Evolutionary conservation across 768 basidiomycete species (phyloP), one percentile per base, ranked within the genome.

Genomic region (Zangia roseola): DNA sequence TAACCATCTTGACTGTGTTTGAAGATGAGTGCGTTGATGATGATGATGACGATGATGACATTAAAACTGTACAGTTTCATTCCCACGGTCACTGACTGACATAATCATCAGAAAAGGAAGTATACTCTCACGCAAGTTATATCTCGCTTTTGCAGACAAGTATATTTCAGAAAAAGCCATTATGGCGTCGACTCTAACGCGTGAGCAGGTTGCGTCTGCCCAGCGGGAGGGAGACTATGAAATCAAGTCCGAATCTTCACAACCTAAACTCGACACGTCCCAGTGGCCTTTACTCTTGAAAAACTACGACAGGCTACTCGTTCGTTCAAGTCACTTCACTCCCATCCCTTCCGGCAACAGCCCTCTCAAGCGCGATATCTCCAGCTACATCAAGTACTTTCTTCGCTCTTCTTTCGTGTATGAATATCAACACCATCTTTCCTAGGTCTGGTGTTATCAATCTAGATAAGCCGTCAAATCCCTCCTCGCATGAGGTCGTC

Each of bases 381-480:
- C 77, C 14, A 79, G 81, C 47, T 98, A 99, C 71, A 83, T 99
- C 70, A 95, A 94, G 89, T 91, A 64, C 44, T 71, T 49, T n/a
- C 5, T 33, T 37, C 8, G 1, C 3, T 19, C 19, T 43, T 35
- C 10, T 50, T 16, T 14, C 12, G 12, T 33, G 47, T 26, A 20
- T n/a, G n/a, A 33, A 38, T 35, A 49, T 45, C 23, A 54, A 31
- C 20, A n/a, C 26, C 48, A 12, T 9, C 21, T 41, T 40, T 53
- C 49, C 10, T 56, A 95, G 93, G 76, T 92, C 94, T 58, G 97
- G 97, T 59, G 91, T 97, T 45, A 99, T 99, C 69, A 99, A 99
- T 74, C 79, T 99, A 57, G 97, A 99, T 81, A 99, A 99, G 66
- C 97, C 97, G 20, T 97, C 95, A 26, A 99, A 98, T 72, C 95